Evolutionary conservation across 192 early-diverging fungal genomes (phyloP), one percentile per base, ranked within the genome.

Genomic region (Gryganskiella cystojenkinii): DNA sequence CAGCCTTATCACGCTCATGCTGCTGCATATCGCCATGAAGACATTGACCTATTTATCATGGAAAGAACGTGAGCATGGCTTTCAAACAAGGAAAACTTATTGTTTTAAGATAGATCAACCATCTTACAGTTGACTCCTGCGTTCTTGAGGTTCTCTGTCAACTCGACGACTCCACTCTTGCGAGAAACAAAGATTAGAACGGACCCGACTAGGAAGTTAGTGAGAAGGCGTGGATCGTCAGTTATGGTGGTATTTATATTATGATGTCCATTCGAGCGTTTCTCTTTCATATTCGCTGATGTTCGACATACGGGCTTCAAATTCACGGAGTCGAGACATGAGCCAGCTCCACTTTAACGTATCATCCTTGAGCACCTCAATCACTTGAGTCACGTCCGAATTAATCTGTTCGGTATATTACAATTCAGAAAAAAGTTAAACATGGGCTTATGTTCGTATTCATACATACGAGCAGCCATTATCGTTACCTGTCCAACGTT

Each of bases 1-100:
- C 61, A 10, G 92, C 89, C 31, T 84, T 83, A 55, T 95, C 92
- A 50, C 94, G 89, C 49, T 95, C 92, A 20, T 70, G 64, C 73
- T 95, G 94, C 25, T 82, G 56, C 83, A 95, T 76, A 74, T 94
- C 92, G 15, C 94, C 93, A 83, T 95, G 94, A 20, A 95, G 79
- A 11, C 88, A 81, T 24, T 75, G 82, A 50, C 86, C 81, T 82
- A 37, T 8, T 47, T 10, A 15, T 17, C 27, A 22, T 7, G 20
- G 37, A 20, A 22, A 1, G 24, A 45, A 19, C 2, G 1, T 37
- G 31, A 34, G 57, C 15, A 37, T 11, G 33, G 0, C 25, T 17
- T 40, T 53, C 0, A 8, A n/a, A 52, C 28, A 30, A 25, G 13
- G 24, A 59, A 49, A 35, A 17, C 27, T 6, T 35, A n/a, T 34